phyloP scores from a whole-genome alignment of 192 early-diverging fungal genomes.

The Rhizophagus sp. region DNA sequence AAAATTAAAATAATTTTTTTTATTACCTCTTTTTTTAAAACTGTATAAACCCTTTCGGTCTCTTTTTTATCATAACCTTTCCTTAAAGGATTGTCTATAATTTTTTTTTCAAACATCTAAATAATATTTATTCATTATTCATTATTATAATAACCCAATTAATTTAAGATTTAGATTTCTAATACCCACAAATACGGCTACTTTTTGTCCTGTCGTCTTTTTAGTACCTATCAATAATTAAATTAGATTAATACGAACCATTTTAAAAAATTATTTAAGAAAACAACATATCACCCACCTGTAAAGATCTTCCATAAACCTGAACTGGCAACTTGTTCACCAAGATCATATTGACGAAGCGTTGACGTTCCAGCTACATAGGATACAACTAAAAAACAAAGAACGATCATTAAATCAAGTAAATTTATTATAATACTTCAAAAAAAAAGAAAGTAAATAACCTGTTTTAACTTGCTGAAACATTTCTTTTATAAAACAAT shows the following conservation, averaged over 20 bases:
- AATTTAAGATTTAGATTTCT: background rate
- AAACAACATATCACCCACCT: conserved; percentile 9
- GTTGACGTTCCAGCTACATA: conserved; percentile 11
- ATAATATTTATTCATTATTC: background rate
- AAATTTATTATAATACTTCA: background rate
- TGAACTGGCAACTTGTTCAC: conserved; percentile 54
- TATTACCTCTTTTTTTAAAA: conserved; percentile 63
- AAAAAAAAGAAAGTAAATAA: background rate
- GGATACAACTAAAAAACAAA: conserved; percentile 13
- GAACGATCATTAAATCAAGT: background rate
- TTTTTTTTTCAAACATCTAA: conserved; percentile 73
- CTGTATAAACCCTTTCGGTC: conserved; percentile 53
- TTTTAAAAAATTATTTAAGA: background rate
- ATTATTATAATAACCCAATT: background rate
- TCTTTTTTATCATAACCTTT: conserved; percentile 35
- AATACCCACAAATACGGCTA: conserved; percentile 65
- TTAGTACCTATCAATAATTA: conserved; percentile 36
- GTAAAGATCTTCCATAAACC: conserved; percentile 76
- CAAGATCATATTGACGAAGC: conserved; percentile 38
- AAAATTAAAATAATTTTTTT: background rate
- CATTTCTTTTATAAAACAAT: background rate
- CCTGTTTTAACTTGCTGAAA: background rate
- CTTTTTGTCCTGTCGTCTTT: conserved; percentile 59
- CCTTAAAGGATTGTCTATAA: conserved; percentile 46
- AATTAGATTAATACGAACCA: background rate